A percentile compares a stretch with the other conserved stretches of the same genome.
These are phyloP conservation scores for Aspergillus piperis DNA, from an alignment of 2,329 filamentous ascomycete genomes.

Conservation along the genomic window DNA sequence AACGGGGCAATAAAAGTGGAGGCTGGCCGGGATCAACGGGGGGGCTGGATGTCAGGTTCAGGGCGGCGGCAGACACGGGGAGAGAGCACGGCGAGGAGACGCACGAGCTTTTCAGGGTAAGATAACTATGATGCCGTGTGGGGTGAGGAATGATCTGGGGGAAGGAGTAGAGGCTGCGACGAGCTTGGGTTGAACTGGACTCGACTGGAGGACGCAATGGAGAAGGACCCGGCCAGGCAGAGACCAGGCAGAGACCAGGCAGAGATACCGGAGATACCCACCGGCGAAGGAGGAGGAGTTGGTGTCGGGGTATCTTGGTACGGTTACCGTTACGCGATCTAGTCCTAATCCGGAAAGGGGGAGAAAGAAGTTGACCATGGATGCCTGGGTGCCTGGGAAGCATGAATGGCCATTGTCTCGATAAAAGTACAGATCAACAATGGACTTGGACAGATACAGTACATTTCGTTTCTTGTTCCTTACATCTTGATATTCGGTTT, in stretches of 20 bases:
- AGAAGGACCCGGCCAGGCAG: not conserved
- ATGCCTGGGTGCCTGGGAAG: too few relatives aligned
- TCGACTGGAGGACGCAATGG: not conserved
- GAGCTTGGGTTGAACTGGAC: not conserved
- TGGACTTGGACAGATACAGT: too few relatives aligned
- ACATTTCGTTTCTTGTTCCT: too few relatives aligned
- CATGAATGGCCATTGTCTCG: too few relatives aligned
- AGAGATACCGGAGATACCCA: not conserved
- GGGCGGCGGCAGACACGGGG: not conserved
- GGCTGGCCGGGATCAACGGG: slow-evolving; percentile 3
- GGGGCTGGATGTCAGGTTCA: not conserved
- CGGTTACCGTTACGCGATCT: too few relatives aligned
- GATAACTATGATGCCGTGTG: not conserved
- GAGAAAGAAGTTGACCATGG: too few relatives aligned
- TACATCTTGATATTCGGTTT: too few relatives aligned
- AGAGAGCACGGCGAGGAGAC: not conserved
- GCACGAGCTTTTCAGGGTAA: not conserved
- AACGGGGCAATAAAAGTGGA: slow-evolving; percentile 1
- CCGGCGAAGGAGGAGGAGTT: not conserved
- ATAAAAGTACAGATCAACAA: too few relatives aligned
- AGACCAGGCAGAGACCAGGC: not conserved
- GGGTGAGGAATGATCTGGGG: not conserved
- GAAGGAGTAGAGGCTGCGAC: not conserved
- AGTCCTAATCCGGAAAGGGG: too few relatives aligned
- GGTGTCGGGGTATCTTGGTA: too few relatives aligned